Conservation (phyloP, 257 asterid genomes). For the Datura wrightii region DNA sequence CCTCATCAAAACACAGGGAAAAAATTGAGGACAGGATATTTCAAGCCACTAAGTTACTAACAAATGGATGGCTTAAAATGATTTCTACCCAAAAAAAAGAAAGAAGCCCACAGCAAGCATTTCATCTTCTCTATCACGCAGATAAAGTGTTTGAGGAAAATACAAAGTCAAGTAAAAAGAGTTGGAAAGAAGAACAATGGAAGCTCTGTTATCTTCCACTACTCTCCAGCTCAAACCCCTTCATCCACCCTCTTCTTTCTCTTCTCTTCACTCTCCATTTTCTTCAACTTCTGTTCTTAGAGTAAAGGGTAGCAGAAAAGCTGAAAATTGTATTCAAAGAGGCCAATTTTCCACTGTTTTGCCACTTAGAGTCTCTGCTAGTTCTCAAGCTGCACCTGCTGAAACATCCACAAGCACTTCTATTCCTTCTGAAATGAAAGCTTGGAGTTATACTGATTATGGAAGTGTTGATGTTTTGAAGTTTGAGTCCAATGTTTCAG, state of each 20-base stretch:
- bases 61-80: slow-evolving; percentile 33
- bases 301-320: slow-evolving; percentile 33
- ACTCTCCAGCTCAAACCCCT: slow-evolving; percentile 50
- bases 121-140: neutral
- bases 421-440: slow-evolving; percentile 78
- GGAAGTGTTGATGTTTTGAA: slow-evolving; percentile 82
- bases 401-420: slow-evolving; percentile 50
- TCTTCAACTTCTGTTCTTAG: slow-evolving; percentile 26
- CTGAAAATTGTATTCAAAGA: slow-evolving; percentile 30
- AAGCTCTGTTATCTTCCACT: slow-evolving; percentile 67
- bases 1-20: neutral
- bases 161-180: slow-evolving; percentile 24
- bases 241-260: slow-evolving; percentile 33
- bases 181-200: slow-evolving; percentile 48
- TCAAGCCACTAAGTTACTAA: slow-evolving; percentile 10
- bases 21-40: slow-evolving; percentile 17
- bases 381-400: slow-evolving; percentile 63
- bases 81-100: neutral
- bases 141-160: slow-evolving; percentile 13
- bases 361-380: slow-evolving; percentile 50
- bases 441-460: slow-evolving; percentile 78
- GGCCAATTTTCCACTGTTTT: slow-evolving; percentile 9
- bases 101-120: neutral
- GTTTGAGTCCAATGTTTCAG: slow-evolving; percentile 57
- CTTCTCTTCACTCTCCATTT: slow-evolving; percentile 33